phyloP scores from a whole-genome alignment of 1,139 yeast species.

The Kodamaea fungicola region DNA sequence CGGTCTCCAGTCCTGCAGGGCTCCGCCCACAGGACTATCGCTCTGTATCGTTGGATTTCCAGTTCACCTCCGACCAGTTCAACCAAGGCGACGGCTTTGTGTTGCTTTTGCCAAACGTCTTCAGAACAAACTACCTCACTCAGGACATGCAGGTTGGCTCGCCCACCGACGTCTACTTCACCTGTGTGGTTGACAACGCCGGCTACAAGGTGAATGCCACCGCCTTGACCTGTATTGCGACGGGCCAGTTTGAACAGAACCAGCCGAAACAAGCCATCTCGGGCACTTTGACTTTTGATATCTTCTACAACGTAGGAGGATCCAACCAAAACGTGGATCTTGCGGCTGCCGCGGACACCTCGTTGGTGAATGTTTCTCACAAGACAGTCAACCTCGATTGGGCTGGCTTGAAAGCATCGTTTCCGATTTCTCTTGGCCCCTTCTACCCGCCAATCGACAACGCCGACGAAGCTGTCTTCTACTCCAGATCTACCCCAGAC shows the following conservation, averaged over 20 bases:
- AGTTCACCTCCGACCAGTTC: constrained; percentile 7
- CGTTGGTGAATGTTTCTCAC: constrained; percentile 4
- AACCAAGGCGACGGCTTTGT: constrained; percentile 12
- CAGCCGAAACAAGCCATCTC: constrained; percentile 4
- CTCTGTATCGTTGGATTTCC: constrained; percentile 16
- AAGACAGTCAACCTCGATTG: constrained; percentile 9
- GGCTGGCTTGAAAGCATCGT: constrained; percentile 11
- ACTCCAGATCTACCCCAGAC: constrained; percentile 18
- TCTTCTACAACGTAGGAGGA: constrained; percentile 20
- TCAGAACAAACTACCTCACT: constrained; percentile 12
- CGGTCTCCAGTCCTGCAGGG: constrained; percentile 6
- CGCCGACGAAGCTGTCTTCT: constrained; percentile 12
- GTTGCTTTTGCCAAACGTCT: constrained; percentile 17
- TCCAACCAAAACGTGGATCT: constrained; percentile 14
- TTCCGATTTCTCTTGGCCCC: constrained; percentile 13
- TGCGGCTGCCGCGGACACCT: constrained; percentile 10
- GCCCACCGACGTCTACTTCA: constrained; percentile 12
- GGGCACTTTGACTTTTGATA: constrained; percentile 17
- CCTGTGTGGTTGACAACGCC: constrained; percentile 13
- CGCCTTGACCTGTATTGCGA: constrained; percentile 12
- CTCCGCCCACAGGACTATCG: constrained; percentile 17
- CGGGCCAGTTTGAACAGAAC: constrained; percentile 3
- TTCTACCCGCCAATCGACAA: constrained; percentile 10
- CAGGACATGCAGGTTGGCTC: background rate
- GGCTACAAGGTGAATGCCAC: constrained; percentile 10